These are phyloP conservation scores for Scheffersomyces quercinus DNA, from an alignment of 1,139 yeast genomes.

Conservation along the genomic window DNA sequence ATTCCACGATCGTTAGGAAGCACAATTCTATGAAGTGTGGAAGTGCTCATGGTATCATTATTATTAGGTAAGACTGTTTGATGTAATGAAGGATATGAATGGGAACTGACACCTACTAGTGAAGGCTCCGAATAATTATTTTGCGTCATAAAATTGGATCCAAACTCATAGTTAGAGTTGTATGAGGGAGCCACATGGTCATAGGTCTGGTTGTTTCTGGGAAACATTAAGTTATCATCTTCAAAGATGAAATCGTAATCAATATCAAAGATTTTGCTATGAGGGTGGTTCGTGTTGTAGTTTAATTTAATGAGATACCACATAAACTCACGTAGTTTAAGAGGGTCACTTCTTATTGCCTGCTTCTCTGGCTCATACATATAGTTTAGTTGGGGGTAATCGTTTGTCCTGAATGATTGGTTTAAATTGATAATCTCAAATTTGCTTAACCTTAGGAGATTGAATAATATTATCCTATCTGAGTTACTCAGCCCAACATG, in stretches of 20 bases:
- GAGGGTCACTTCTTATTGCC: constrained; percentile 21
- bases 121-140: too few relatives aligned
- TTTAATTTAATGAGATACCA: constrained; percentile 36
- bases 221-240: constrained; percentile 8
- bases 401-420: constrained; percentile 24
- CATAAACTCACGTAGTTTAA: constrained; percentile 28
- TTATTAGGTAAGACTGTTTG: too few relatives aligned
- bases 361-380: constrained; percentile 1
- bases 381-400: constrained; percentile 20
- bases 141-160: too few relatives aligned
- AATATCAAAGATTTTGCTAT: constrained; percentile 10
- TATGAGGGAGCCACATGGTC: too few relatives aligned
- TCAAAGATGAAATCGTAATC: constrained; percentile 16
- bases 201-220: neutral
- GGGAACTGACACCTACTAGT: too few relatives aligned
- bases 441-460: constrained; percentile 17
- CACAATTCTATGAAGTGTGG: constrained; percentile 11
- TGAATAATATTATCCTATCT: neutral
- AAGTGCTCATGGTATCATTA: too few relatives aligned
- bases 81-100: too few relatives aligned
- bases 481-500: too few relatives aligned
- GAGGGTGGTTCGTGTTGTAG: constrained; percentile 21
- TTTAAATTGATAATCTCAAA: constrained; percentile 31
- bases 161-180: too few relatives aligned
- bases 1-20: constrained; percentile 28